A percentile compares a stretch with the other conserved stretches of the same genome.
These are phyloP conservation scores for Kwoniella bestiolae DNA, from an alignment of 768 basidiomycete genomes.

Conservation along the genomic window DNA sequence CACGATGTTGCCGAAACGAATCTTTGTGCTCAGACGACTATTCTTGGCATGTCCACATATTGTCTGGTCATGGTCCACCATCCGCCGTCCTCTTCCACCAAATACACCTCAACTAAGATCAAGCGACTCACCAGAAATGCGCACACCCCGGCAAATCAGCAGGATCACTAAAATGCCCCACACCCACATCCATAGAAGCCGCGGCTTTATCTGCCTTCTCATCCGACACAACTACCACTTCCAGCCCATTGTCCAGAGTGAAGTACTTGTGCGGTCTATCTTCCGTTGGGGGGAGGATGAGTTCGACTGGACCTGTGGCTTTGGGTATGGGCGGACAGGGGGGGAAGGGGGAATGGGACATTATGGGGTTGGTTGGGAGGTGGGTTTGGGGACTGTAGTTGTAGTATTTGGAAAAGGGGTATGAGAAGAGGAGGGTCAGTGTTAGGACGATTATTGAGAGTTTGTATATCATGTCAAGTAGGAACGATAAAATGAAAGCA, in stretches of 20 bases:
- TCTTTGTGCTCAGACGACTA: too few species aligned
- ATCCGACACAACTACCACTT: constrained; percentile 82
- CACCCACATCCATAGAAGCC: constrained; percentile 89
- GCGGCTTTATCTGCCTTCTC: constrained; percentile 88
- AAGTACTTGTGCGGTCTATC: constrained; percentile 64
- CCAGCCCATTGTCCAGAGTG: constrained; percentile 83
- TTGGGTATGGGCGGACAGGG: constrained; percentile 47
- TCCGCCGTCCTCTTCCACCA: too few species aligned
- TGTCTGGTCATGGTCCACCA: too few species aligned
- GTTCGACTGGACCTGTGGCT: constrained; percentile 36
- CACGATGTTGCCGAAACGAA: too few species aligned
- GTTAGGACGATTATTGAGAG: neutral
- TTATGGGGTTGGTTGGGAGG: constrained; percentile 12
- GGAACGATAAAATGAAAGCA: too few species aligned
- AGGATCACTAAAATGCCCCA: constrained; percentile 92
- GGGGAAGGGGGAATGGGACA: constrained; percentile 30
- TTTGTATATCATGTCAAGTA: neutral
- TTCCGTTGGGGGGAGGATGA: constrained; percentile 54
- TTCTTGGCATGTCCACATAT: too few species aligned
- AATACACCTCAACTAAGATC: too few species aligned
- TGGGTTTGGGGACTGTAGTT: constrained; percentile 11
- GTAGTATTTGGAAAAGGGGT: neutral
- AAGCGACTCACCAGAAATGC: constrained; percentile 57
- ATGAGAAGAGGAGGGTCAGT: neutral
- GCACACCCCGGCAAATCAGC: constrained; percentile 60